Base-by-base conservation (phyloP, 2,329 filamentous ascomycete genomes). In the Colletotrichum scovillei region DNA sequence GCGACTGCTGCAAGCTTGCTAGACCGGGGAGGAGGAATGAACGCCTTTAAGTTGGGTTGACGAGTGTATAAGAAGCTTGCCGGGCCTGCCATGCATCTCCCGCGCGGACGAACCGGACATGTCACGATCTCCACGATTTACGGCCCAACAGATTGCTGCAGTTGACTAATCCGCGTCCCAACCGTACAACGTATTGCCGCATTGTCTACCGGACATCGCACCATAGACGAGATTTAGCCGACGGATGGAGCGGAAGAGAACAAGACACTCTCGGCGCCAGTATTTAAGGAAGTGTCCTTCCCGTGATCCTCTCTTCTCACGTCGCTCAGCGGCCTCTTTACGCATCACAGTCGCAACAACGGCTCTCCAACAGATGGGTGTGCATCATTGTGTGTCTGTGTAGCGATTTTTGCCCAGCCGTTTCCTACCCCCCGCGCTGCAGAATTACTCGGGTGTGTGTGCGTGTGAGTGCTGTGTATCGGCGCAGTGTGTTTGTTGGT, bases 301-400 rank as follows among this genome's bases (percentile, higher is more conserved):
- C 11, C 26, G 26, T 24, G 22, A 22, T 59, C n/a, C 28, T 24
- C 35, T 30, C 32, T 11, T 26, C 7, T 19, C 35, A 30, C 19
- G 63, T 63, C 24, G 62, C 63, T 67, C 32, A 12, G 24, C 22
- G 52, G 16, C 12, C 38, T n/a, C 62, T 32, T 22, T 2, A 32
- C 53, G 7, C 26, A 55, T 19, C 22, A 16, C 30, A 8, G n/a
- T 22, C 1, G n/a, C 55, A 46, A 28, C 28, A 38, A 22, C 57
- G 38, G 26, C 46, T 46, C 24, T 57, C n/a, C 32, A 11, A 32
- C 55, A 71, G 46, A 63, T 9, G 64, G 68, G 68, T 70, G 62
- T 46, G 55, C 35, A 28, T 57, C 53, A 6, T 19, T n/a, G 42
- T 68, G 32, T 42, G 46, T 24, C 28, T 56, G 46, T 24, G 46